Evolutionary conservation across 768 basidiomycete species (phyloP).

Genomic region (Amyloporia xantha): DNA sequence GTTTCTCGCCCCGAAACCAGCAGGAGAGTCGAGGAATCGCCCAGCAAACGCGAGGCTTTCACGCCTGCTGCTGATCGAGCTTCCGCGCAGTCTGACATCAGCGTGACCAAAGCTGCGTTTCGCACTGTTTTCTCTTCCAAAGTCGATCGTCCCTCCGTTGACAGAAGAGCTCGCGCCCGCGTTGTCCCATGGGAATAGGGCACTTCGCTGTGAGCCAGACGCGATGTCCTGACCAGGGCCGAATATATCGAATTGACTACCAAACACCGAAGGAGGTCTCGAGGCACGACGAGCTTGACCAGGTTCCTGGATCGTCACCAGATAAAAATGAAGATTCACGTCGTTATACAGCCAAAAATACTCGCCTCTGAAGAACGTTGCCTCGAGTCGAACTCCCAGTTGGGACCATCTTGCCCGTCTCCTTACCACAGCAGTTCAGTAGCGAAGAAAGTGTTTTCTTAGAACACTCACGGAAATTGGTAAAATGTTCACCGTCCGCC

Average conservation of each 20-base stretch:
- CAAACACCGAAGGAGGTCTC: conserved; percentile 44
- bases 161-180: conserved; percentile 59
- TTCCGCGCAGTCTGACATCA: conserved; percentile 47
- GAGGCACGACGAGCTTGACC: conserved; percentile 78
- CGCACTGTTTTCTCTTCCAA: conserved; percentile 32
- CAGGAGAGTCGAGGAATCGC: conserved; percentile 46
- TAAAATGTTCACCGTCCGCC: conserved; percentile 7
- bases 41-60: conserved; percentile 49
- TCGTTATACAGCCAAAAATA: not conserved
- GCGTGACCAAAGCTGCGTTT: conserved; percentile 44
- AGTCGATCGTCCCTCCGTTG: conserved; percentile 29
- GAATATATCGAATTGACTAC: conserved; percentile 39
- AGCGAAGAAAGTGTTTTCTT: too few relatives aligned
- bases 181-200: conserved; percentile 81
- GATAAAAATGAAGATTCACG: not conserved
- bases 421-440: too few relatives aligned
- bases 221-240: conserved; percentile 30
- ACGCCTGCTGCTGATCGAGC: conserved; percentile 44
- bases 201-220: conserved; percentile 57
- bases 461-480: conserved; percentile 10
- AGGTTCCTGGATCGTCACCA: conserved; percentile 51
- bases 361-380: conserved; percentile 57
- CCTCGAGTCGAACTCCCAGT: conserved; percentile 19
- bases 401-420: conserved; percentile 1
- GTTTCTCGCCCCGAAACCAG: conserved; percentile 26